Percentiles rank a stretch among this genome's conserved stretches.
Evolutionary conservation across 352 stramenopile genomes (phyloP).

Genomic region (Pythium phragmiticola): DNA sequence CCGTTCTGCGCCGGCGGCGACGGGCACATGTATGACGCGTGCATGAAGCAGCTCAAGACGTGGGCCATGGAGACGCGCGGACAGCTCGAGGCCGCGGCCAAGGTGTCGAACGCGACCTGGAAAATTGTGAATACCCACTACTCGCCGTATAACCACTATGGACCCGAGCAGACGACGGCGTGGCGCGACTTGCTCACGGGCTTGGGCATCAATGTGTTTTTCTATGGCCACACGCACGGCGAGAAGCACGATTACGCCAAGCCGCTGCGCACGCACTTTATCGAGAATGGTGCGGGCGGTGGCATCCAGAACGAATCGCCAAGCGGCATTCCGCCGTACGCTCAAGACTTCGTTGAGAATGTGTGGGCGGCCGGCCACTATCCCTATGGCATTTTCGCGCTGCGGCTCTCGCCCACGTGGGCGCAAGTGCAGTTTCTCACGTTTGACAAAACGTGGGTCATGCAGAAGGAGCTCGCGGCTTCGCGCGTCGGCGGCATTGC

Average conservation of each 20-base stretch:
- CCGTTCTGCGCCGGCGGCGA: conserved; percentile 54
- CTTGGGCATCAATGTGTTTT: conserved; percentile 31
- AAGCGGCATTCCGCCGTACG: conserved; percentile 61
- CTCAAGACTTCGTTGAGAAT: conserved; percentile 42
- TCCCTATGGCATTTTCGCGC: conserved; percentile 73
- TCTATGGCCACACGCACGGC: conserved; percentile 64
- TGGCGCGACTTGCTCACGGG: conserved; percentile 53
- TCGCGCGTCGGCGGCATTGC: conserved; percentile 53
- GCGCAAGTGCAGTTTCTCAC: conserved; percentile 71
- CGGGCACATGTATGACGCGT: conserved; percentile 64
- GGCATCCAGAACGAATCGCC: conserved; percentile 81
- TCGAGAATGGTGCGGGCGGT: conserved; percentile 75
- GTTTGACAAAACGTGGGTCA: conserved; percentile 61
- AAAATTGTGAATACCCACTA: conserved; percentile 87
- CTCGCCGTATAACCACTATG: conserved; percentile 75
- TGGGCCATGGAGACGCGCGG: conserved; percentile 57
- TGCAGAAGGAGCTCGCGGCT: conserved; percentile 46
- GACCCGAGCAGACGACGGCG: conserved; percentile 32
- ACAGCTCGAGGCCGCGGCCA: conserved; percentile 44
- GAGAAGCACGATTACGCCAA: conserved; percentile 66
- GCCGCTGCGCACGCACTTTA: conserved; percentile 58
- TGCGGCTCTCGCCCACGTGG: conserved; percentile 63
- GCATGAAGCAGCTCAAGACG: conserved; percentile 58
- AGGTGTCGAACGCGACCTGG: conserved; percentile 68
- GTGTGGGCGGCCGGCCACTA: conserved; percentile 61